These are phyloP conservation scores for Lasiodiplodia citricola DNA, from an alignment of 2,329 filamentous ascomycete genomes.

Conservation along the genomic window DNA sequence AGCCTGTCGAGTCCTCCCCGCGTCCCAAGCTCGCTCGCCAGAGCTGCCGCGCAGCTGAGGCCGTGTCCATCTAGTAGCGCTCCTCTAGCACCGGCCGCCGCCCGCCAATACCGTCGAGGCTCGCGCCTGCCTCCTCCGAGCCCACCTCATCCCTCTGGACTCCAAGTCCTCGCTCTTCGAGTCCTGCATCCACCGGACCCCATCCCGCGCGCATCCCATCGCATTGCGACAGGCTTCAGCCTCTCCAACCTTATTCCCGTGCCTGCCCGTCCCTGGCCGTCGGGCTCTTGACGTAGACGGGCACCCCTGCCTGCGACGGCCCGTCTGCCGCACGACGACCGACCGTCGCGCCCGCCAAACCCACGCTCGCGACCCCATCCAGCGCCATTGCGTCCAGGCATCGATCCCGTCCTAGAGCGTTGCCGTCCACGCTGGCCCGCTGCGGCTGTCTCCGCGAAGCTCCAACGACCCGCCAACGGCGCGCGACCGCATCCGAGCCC, in stretches of 20 bases:
- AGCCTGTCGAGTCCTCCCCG: constrained; percentile 20
- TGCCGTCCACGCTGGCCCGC: constrained; percentile 16
- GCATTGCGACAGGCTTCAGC: constrained; percentile 15
- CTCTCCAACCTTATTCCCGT: constrained; percentile 1
- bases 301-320: constrained; percentile 25
- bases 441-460: constrained; percentile 2
- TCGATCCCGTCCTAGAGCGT: not conserved
- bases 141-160: constrained; percentile 23
- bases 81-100: constrained; percentile 20
- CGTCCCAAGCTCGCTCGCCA: constrained; percentile 21
- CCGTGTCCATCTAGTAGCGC: constrained; percentile 15
- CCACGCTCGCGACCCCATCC: constrained; percentile 5
- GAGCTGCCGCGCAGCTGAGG: constrained; percentile 22
- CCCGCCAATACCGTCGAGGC: constrained; percentile 20
- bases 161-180: constrained; percentile 9
- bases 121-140: constrained; percentile 20
- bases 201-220: constrained; percentile 23
- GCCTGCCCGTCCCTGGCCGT: constrained; percentile 20
- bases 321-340: constrained; percentile 20
- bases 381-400: constrained; percentile 8
- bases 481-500: constrained; percentile 25
- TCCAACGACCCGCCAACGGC: constrained; percentile 19
- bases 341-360: constrained; percentile 11
- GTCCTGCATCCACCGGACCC: constrained; percentile 18
- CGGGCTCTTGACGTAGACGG: constrained; percentile 25